phyloP scores from a whole-genome alignment of 805 yeast genomes.

The Torulaspora indica region DNA sequence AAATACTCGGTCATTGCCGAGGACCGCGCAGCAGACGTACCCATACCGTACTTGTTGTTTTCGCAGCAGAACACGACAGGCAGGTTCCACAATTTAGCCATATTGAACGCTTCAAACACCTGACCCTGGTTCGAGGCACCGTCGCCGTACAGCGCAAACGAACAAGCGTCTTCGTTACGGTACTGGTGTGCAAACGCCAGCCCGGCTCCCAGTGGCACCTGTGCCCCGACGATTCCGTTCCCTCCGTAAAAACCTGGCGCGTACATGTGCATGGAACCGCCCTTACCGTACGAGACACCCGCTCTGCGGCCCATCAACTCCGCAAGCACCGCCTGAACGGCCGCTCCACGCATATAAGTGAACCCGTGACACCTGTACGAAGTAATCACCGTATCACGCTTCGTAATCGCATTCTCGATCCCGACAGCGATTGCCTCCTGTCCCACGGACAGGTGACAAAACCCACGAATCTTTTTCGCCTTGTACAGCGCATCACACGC shows the following conservation, averaged over 20 bases:
- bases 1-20: slow-evolving; percentile 95
- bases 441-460: slow-evolving; percentile 97
- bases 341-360: slow-evolving; percentile 92
- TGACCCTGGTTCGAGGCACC: slow-evolving; percentile 99
- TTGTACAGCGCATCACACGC: slow-evolving; percentile 96
- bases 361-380: slow-evolving; percentile 99
- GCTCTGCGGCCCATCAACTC: slow-evolving; percentile 95
- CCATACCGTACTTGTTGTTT: slow-evolving; percentile 99
- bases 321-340: slow-evolving; percentile 84
- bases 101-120: slow-evolving; percentile 94
- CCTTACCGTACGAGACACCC: slow-evolving; percentile 96
- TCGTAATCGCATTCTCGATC: slow-evolving; percentile 87
- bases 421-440: slow-evolving; percentile 99
- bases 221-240: slow-evolving; percentile 99
- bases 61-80: slow-evolving; percentile 96
- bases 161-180: slow-evolving; percentile 70
- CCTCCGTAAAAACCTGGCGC: slow-evolving; percentile 97
- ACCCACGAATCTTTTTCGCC: slow-evolving; percentile 97
- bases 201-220: slow-evolving; percentile 97
- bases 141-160: slow-evolving; percentile 92
- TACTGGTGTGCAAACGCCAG: slow-evolving; percentile 98
- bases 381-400: slow-evolving; percentile 84
- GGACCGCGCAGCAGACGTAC: slow-evolving; percentile 95
- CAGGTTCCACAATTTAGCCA: slow-evolving; percentile 98
- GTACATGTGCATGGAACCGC: slow-evolving; percentile 99